A percentile compares a stretch with the other conserved stretches of the same genome.
Conservation (phyloP, 2,329 filamentous ascomycete species). For the Penicillium sp. region DNA sequence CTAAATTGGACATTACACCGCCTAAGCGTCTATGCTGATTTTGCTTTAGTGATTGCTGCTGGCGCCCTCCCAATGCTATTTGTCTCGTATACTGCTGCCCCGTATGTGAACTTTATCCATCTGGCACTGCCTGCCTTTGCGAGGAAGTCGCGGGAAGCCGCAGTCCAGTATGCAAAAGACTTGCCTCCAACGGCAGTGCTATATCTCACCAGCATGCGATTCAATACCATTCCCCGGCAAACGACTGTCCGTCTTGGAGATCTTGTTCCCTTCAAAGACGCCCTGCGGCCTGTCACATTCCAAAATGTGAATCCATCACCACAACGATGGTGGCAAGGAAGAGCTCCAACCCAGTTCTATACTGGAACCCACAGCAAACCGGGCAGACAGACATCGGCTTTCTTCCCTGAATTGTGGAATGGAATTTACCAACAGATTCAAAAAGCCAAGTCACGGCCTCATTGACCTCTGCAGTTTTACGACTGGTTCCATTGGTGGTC, state of each 20-base stretch:
- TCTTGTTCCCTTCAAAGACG: constrained; percentile 37
- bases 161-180: constrained; percentile 45
- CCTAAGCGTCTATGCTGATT: not conserved
- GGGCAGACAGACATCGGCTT: constrained; percentile 39
- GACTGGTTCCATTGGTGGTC: too few relatives aligned
- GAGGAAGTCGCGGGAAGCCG: constrained; percentile 56
- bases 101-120: constrained; percentile 72
- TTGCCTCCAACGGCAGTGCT: constrained; percentile 46
- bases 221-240: constrained; percentile 44
- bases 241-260: constrained; percentile 47
- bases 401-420: constrained; percentile 47
- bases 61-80: constrained; percentile 65
- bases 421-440: constrained; percentile 44
- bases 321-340: constrained; percentile 41
- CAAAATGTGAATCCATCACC: constrained; percentile 38
- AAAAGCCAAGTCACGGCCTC: constrained; percentile 12
- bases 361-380: constrained; percentile 39
- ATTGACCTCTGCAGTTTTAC: not conserved
- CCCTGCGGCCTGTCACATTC: constrained; percentile 44
- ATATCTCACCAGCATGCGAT: constrained; percentile 48
- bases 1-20: not conserved
- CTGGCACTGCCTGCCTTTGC: constrained; percentile 67
- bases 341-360: constrained; percentile 41
- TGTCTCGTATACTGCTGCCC: constrained; percentile 63
- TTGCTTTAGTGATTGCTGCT: constrained; percentile 54